Conservation (phyloP, 345 rosid genomes). For the Populus tremula region DNA sequence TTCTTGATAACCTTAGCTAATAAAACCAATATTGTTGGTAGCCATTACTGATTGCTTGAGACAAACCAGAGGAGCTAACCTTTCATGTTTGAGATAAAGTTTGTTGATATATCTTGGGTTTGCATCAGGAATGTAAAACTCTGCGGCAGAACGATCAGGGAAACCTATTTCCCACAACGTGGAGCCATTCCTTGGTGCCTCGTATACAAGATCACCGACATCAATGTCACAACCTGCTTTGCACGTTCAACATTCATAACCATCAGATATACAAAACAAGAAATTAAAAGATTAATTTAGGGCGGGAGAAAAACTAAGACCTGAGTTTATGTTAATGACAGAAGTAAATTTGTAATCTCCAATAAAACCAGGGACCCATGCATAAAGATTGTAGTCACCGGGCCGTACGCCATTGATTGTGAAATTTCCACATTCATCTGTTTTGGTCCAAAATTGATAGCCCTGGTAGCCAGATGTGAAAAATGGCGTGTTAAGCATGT, state of each 20-base stretch:
- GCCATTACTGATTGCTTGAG: too few species aligned
- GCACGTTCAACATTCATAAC: background rate
- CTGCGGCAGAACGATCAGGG: conserved; percentile 79
- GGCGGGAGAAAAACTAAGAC: conserved; percentile 22
- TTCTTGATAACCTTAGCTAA: background rate
- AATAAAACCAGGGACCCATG: conserved; percentile 79
- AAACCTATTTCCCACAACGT: conserved; percentile 91
- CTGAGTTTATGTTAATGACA: conserved; percentile 44
- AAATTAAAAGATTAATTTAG: background rate
- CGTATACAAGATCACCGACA: conserved; percentile 59
- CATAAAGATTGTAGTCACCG: conserved; percentile 68
- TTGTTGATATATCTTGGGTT: conserved; percentile 62
- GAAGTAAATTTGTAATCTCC: conserved; percentile 60
- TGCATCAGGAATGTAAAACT: conserved; percentile 75
- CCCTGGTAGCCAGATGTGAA: conserved; percentile 31
- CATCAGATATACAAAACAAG: background rate
- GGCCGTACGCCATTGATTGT: conserved; percentile 42
- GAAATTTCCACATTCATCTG: conserved; percentile 60
- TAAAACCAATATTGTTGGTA: background rate
- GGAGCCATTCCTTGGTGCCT: conserved; percentile 80
- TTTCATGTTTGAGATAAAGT: conserved; percentile 59
- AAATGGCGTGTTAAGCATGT: background rate
- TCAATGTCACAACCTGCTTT: conserved; percentile 45
- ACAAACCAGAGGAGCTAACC: conserved; percentile 27
- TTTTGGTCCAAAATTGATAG: conserved; percentile 78